Percentiles rank a stretch among this genome's conserved stretches.
Evolutionary conservation across 1,284 basidiomycete genomes (phyloP).

Genomic region (Vanrija pseudolonga): DNA sequence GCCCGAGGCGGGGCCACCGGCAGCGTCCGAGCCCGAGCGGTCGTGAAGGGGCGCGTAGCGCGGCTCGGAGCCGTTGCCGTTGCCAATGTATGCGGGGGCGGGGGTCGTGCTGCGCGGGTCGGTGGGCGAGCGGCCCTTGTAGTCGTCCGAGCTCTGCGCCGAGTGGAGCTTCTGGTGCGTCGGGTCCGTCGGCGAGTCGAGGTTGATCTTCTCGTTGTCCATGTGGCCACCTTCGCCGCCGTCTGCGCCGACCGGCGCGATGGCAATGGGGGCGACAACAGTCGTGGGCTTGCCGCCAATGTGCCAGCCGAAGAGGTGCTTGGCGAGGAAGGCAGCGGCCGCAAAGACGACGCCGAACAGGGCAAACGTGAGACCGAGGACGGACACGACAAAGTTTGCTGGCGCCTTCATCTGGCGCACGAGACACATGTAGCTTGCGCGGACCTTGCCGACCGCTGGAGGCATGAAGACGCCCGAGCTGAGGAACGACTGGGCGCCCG

Average conservation of each 20-base stretch:
- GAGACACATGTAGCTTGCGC: constrained; percentile 16
- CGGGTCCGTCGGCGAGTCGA: too few species aligned
- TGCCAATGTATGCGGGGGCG: constrained; percentile 1
- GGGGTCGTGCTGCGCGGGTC: constrained; percentile 3
- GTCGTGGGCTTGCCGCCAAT: constrained; percentile 2
- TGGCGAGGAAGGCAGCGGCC: constrained; percentile 5
- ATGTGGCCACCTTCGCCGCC: neutral
- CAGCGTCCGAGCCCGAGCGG: too few species aligned
- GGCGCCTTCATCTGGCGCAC: constrained; percentile 15
- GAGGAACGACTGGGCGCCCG: constrained; percentile 10
- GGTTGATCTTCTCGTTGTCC: neutral
- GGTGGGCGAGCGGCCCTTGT: neutral
- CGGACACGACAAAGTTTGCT: constrained; percentile 12
- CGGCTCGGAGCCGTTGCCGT: too few species aligned
- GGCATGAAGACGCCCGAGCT: neutral
- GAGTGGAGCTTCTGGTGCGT: too few species aligned
- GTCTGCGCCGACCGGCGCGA: neutral
- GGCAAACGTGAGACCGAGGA: constrained; percentile 15
- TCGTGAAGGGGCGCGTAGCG: too few species aligned
- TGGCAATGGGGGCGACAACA: neutral
- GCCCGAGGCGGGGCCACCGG: too few species aligned
- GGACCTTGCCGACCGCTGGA: constrained; percentile 10
- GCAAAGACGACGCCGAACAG: constrained; percentile 17
- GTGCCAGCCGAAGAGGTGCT: constrained; percentile 10
- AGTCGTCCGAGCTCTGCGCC: neutral